These are phyloP conservation scores for Gamarada debralockiae DNA, from an alignment of 495 filamentous ascomycete species.

Conservation along the genomic window DNA sequence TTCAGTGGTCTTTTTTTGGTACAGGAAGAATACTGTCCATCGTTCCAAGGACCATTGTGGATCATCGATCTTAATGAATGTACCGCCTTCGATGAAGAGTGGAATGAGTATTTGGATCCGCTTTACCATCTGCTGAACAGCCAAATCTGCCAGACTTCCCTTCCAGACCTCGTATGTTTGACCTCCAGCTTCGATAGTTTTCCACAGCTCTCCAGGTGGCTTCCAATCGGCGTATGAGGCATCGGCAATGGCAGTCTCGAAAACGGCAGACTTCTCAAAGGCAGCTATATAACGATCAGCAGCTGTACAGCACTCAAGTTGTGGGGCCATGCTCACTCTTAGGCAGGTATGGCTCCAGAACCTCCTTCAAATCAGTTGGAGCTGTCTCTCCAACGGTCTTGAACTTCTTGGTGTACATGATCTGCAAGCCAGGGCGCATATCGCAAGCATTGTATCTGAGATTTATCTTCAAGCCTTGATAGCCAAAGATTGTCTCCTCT, in stretches of 20 bases:
- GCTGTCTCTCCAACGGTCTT: constrained; percentile 64
- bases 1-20: constrained; percentile 55
- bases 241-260: constrained; percentile 52
- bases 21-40: constrained; percentile 86
- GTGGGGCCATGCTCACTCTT: constrained; percentile 45
- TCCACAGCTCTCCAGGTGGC: constrained; percentile 47
- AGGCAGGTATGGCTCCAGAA: constrained; percentile 64
- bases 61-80: constrained; percentile 66
- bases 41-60: constrained; percentile 66
- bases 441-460: constrained; percentile 79
- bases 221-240: constrained; percentile 54
- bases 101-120: constrained; percentile 81
- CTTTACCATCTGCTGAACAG: constrained; percentile 60
- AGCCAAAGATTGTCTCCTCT: constrained; percentile 86
- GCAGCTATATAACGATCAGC: constrained; percentile 45
- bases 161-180: constrained; percentile 50
- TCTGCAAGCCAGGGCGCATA: constrained; percentile 67
- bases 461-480: constrained; percentile 71
- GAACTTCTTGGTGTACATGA: constrained; percentile 73
- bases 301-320: not conserved
- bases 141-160: constrained; percentile 44
- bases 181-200: constrained; percentile 32
- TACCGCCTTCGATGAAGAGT: constrained; percentile 89
- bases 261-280: constrained; percentile 56
- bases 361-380: constrained; percentile 61